Evolutionary conservation across 2,329 filamentous ascomycete genomes (phyloP), one percentile per base, ranked within the genome.

Genomic region (Sporothrix euskadiensis): DNA sequence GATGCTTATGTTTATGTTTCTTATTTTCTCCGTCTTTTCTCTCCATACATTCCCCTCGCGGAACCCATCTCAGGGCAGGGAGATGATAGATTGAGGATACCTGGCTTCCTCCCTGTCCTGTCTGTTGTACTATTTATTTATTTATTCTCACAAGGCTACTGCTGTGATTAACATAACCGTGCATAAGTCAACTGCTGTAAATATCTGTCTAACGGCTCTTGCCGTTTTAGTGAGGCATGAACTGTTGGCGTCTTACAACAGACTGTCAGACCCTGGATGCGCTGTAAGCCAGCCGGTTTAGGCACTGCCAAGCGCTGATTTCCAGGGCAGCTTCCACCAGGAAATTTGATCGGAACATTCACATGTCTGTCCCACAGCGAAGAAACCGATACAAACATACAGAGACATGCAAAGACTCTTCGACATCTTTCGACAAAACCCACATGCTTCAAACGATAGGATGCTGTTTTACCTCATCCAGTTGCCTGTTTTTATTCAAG

Each of bases 81-180:
- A 69, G 65, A 52, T 69, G 66, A 39, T 52, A 69, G 66, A 69
- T 26, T 69, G 66, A 54, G 32, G 49, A 56, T 44, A 57, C 41
- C 14, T 47, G n/a, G 26, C 35, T 35, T 68, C 30, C 65, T 68
- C 35, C 52, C 68, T 30, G 32, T 30, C 52, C 68, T 30, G 32
- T 30, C 47, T 19, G 26, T 7, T 70, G 68, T 70, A 70, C 32
- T 70, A 70, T 57, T 54, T 56, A 44, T 30, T 49, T 14, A 59
- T 59, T 9, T 35, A 32, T 30, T 35, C 16, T 19, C 14, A 49
- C 12, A 49, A 49, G 3, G 14, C 4, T 49, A 14, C 6, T 26
- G 4, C 8, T 12, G 52, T 26, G 22, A 2, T 5, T 56, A 10
- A 56, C 22, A 26, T 26, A 4, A 26, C 7, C 22, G 1, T 56